Evolutionary conservation across 1,284 basidiomycete genomes (phyloP).

Genomic region (Sporisorium graminicola): DNA sequence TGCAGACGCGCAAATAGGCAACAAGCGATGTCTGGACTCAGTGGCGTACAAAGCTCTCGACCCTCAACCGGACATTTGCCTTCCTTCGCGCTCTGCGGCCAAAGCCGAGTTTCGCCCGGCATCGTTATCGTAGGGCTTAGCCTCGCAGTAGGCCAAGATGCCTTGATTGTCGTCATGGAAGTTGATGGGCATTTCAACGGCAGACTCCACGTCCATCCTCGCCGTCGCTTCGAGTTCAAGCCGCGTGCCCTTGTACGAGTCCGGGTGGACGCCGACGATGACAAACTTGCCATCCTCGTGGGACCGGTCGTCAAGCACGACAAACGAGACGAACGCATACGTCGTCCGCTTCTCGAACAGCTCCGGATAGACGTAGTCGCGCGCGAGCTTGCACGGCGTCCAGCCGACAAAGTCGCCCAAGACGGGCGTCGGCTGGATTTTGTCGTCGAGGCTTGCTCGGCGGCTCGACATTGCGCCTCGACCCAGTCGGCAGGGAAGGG

Average conservation of each 20-base stretch:
- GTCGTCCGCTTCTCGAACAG: neutral
- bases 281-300: conserved; percentile 8
- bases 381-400: conserved; percentile 12
- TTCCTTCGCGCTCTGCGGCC: no score
- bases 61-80: no score
- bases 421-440: no score
- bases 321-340: conserved; percentile 12
- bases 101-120: neutral
- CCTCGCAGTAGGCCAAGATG: neutral
- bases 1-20: no score
- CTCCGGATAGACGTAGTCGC: conserved; percentile 5
- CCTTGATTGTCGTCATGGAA: neutral
- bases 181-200: neutral
- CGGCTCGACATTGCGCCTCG: no score
- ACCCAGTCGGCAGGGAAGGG: no score
- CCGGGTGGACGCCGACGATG: conserved; percentile 8
- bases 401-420: conserved; percentile 3
- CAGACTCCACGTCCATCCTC: neutral
- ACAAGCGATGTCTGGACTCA: no score
- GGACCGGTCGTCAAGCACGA: conserved; percentile 5
- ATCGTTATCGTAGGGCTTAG: neutral
- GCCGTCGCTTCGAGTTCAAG: neutral
- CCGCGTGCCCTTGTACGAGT: neutral
- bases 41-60: no score
- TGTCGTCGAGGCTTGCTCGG: no score